These are phyloP conservation scores for Arthrobotrys megalospora DNA, from an alignment of 2,329 filamentous ascomycete species.

Conservation along the genomic window DNA sequence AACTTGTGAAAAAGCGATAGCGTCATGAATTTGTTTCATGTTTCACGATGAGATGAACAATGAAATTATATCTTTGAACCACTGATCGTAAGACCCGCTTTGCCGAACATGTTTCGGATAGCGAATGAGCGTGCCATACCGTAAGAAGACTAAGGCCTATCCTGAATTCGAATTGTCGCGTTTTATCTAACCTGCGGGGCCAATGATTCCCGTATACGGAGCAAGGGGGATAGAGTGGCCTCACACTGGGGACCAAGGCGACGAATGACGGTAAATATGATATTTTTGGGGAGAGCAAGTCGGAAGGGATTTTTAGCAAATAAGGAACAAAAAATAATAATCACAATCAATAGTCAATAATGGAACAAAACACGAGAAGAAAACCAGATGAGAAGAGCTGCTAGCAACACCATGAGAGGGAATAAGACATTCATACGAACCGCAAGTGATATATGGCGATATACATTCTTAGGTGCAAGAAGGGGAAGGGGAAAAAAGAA, in stretches of 20 bases:
- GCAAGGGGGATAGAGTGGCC: background rate
- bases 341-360: slow-evolving; percentile 10
- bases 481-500: slow-evolving; percentile 10
- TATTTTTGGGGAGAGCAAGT: slow-evolving; percentile 1
- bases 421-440: slow-evolving; percentile 41
- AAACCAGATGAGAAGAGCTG: slow-evolving; percentile 35
- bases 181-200: no score
- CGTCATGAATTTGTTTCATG: background rate
- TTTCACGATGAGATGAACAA: slow-evolving; percentile 24
- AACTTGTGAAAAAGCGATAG: slow-evolving; percentile 14
- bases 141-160: no score
- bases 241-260: background rate
- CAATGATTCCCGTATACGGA: background rate
- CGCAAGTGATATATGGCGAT: slow-evolving; percentile 56
- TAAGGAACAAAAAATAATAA: background rate
- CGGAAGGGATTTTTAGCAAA: slow-evolving; percentile 4
- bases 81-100: background rate
- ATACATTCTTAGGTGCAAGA: slow-evolving; percentile 56
- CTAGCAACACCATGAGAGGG: slow-evolving; percentile 30
- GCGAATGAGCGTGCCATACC: no score
- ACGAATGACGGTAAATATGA: background rate
- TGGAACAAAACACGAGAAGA: background rate
- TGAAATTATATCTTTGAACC: slow-evolving; percentile 13
- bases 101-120: background rate
- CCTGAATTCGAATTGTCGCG: no score